Evolutionary conservation across 108 stramenopile genomes (phyloP), one percentile per base, ranked within the genome.

Genomic region (Nitzschia inconspicua): DNA sequence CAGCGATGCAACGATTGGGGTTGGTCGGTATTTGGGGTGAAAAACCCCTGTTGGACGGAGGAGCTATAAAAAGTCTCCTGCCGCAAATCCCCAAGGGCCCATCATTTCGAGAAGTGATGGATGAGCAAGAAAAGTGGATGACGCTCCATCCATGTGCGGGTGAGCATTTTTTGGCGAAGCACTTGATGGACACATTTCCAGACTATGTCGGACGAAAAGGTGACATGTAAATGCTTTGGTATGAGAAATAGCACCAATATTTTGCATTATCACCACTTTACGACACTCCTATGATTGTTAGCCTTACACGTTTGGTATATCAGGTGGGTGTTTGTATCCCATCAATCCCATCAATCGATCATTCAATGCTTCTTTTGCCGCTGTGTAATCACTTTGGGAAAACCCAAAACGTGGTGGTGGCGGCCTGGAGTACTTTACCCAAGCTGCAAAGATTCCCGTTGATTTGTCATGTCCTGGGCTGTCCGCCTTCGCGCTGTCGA

Each of bases 91-190:
- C 86, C 5, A 64, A 57, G 28, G 92, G 88, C 16, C 92, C 88
- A 19, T 76, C 63, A 8, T 93, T 90, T 59, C 82, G 88, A 14
- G 79, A 82, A 34, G 81, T 93, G n/a, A 87, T 93, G 86, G 88
- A 86, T 9, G 86, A 83, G 31, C 92, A 93, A 77, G 69, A 68
- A 47, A 53, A 58, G 23, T 93, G 88, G 88, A 85, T 87, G 72
- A 82, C 63, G 22, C 67, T 66, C 34, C 86, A 93, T 47, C 92
- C 92, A 2, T 84, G 88, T 35, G 86, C 78, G 3, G 58, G 68
- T 35, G 72, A 43, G 37, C 78, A 77, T 23, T 57, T 68, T 43
- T 60, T 93, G 39, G 72, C 57, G 13, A 54, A 75, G 43, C 84
- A 89, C 60, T 44, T 93, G 46, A 29, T 31, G 32, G 57, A 49